Percentiles rank a stretch among this genome's conserved stretches.
Evolutionary conservation across 257 asterid species (phyloP).

Genomic region (Rubia yunnanensis): DNA sequence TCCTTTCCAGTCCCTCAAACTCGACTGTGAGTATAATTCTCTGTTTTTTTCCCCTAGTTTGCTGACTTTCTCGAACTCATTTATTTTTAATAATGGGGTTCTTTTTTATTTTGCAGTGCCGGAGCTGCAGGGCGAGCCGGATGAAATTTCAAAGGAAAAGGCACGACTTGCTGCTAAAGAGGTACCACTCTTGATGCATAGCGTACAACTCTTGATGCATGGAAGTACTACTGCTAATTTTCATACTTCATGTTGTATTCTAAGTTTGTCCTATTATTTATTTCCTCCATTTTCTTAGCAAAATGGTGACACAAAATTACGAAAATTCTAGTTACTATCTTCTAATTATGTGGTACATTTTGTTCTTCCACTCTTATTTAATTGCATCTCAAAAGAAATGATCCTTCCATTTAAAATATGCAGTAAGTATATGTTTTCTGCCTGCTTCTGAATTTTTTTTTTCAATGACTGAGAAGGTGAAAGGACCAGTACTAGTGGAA

Average conservation of each 20-base stretch:
- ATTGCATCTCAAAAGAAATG: too few species aligned
- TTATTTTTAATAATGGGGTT: constrained; percentile 1
- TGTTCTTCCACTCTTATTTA: not conserved
- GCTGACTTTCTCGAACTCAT: not conserved
- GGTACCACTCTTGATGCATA: constrained; percentile 26
- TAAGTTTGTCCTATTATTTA: not conserved
- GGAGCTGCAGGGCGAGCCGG: constrained; percentile 94
- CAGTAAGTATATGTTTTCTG: not conserved
- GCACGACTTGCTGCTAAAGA: constrained; percentile 85
- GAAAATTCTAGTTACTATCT: not conserved
- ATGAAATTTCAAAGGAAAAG: constrained; percentile 86
- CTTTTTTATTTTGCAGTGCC: constrained; percentile 42
- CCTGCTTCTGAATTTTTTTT: constrained; percentile 6
- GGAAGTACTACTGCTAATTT: too few species aligned
- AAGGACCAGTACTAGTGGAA: constrained; percentile 97
- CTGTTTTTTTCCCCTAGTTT: not conserved
- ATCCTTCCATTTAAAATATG: not conserved
- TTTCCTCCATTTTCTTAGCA: not conserved
- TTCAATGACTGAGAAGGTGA: constrained; percentile 44
- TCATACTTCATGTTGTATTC: not conserved
- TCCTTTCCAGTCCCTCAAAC: constrained; percentile 77
- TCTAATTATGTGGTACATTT: not conserved
- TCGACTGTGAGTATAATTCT: constrained; percentile 39
- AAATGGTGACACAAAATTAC: not conserved
- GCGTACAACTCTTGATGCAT: not conserved